Percentiles rank a stretch among this genome's conserved stretches.
These are phyloP conservation scores for Septoria linicola DNA, from an alignment of 2,329 filamentous ascomycete species.

Conservation along the genomic window DNA sequence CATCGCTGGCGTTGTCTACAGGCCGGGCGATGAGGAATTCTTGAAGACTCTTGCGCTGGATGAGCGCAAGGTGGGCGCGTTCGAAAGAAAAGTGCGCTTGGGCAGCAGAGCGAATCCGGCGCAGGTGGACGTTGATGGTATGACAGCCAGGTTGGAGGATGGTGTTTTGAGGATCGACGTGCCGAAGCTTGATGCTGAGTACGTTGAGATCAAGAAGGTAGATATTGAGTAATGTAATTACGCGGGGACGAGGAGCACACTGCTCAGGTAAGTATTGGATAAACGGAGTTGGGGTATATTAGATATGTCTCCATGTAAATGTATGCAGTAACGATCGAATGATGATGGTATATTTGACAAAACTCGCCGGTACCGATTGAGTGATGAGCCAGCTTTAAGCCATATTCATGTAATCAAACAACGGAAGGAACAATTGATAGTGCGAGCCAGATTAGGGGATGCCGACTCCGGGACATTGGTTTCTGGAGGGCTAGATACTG, in stretches of 20 bases:
- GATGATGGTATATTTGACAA: no score
- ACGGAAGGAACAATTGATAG: no score
- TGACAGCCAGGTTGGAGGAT: conserved; percentile 75
- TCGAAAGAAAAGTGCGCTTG: conserved; percentile 68
- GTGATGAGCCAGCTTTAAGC: no score
- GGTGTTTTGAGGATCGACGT: conserved; percentile 75
- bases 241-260: neutral
- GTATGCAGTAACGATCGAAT: no score
- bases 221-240: conserved; percentile 46
- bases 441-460: no score
- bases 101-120: conserved; percentile 56
- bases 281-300: no score
- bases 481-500: no score
- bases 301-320: no score
- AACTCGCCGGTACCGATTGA: no score
- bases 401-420: no score
- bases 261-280: no score
- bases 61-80: conserved; percentile 71
- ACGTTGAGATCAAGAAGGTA: conserved; percentile 55
- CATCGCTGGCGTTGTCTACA: conserved; percentile 70
- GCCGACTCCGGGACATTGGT: no score
- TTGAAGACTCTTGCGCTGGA: conserved; percentile 61
- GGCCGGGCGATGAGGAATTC: conserved; percentile 69
- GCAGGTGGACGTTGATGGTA: conserved; percentile 64
- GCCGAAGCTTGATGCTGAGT: conserved; percentile 68